Evolutionary conservation across 1,284 basidiomycete species (phyloP), one percentile per base, ranked within the genome.

Genomic region (Mycena citricolor): DNA sequence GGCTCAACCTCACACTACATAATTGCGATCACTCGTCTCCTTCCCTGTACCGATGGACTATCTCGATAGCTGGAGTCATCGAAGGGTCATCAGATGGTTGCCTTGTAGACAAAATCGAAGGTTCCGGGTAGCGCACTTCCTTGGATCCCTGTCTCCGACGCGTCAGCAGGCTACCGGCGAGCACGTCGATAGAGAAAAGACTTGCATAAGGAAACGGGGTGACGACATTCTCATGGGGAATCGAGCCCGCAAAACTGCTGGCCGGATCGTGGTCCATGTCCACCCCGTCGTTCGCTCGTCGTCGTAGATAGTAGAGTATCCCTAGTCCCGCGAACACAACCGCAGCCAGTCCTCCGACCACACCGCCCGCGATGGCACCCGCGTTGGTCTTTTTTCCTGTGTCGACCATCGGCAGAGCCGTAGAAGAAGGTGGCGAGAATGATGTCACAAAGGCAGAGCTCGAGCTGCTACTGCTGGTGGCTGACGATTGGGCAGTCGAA

Each of bases 361-460:
- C 67, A 21, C 73, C 73, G 5, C 73, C 73, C 17, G 70, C 70
- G 26, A 77, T 75, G 5, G 69, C 70, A 6, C 73, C 74, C n/a
- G 69, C 61, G 47, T 69, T 62, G 16, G 61, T 54, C 23, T 54
- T 48, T 21, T 39, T 47, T 24, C 32, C 32, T 21, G 39, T 17
- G n/a, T n/a, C n/a, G n/a, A n/a, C n/a, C 19, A 39, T 44, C n/a
- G 47, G 42, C 21, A 45, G 17, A 20, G 41, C 5, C 25, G 35
- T 8, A 11, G 47, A 22, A 16, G 48, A 37, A 12, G 38, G 20
- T 21, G 52, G 31, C 20, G 49, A 36, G 11, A 54, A 31, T 13
- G 53, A 35, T 3, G 47, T 42, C 23, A 39, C 23, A 54, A 30
- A 24, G 49, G 26, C 7, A 53, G 32, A 20, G 47, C 30, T 24